These are phyloP conservation scores for Basidiobolus meristosporus DNA, from an alignment of 371 early-diverging fungal species.

Conservation along the genomic window DNA sequence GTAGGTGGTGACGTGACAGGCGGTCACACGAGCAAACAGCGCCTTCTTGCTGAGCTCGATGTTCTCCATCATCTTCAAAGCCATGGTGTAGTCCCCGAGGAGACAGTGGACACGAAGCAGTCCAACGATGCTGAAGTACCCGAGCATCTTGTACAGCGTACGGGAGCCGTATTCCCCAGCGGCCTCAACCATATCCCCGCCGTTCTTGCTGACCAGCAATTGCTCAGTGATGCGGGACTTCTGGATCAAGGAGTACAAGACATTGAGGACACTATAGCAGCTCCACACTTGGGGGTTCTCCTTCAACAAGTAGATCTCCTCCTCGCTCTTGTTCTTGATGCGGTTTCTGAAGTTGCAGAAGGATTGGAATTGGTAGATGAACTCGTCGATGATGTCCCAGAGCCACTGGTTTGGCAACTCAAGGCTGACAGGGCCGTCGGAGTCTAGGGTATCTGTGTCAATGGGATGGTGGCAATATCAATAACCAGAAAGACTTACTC, in stretches of 20 bases:
- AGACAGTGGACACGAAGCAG: constrained; percentile 85
- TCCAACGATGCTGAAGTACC: constrained; percentile 87
- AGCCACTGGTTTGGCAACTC: constrained; percentile 96
- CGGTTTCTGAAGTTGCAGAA: constrained; percentile 86
- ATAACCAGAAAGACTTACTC: constrained; percentile 24
- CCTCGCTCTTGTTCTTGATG: constrained; percentile 54
- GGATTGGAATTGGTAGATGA: constrained; percentile 95
- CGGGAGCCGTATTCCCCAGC: constrained; percentile 61
- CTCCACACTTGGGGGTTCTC: constrained; percentile 76
- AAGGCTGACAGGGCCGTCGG: constrained; percentile 57
- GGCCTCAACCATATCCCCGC: constrained; percentile 55
- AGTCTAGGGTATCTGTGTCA: constrained; percentile 21
- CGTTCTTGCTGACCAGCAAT: constrained; percentile 67
- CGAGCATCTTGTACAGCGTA: constrained; percentile 83
- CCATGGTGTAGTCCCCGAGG: constrained; percentile 83
- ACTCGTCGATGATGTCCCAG: constrained; percentile 97
- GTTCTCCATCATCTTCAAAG: constrained; percentile 87
- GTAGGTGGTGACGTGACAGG: constrained; percentile 88
- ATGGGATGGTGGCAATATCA: constrained; percentile 1
- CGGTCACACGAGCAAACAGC: constrained; percentile 81
- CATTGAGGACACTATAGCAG: constrained; percentile 85
- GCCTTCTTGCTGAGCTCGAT: constrained; percentile 83
- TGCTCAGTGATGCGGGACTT: constrained; percentile 88
- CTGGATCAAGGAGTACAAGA: constrained; percentile 80
- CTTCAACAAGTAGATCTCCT: constrained; percentile 61